These are phyloP conservation scores for Coemansia sp. DNA, from an alignment of 192 early-diverging fungal genomes.

Conservation along the genomic window DNA sequence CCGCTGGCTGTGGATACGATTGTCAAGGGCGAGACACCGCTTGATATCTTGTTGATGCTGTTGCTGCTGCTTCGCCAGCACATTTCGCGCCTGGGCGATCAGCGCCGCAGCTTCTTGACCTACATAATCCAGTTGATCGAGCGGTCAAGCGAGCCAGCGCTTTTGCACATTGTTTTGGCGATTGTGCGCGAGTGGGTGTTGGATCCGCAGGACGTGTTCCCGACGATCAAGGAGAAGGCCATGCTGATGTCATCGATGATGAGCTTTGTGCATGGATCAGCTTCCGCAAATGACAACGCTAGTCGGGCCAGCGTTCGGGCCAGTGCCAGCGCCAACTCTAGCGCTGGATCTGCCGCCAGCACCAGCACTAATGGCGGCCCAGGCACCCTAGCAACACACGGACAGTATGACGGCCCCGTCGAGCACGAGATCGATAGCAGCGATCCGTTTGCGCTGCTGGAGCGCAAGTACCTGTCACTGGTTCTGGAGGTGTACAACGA, in stretches of 20 bases:
- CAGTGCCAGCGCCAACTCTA: not conserved
- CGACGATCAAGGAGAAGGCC: slow-evolving; percentile 96
- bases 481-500: slow-evolving; percentile 89
- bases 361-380: not conserved
- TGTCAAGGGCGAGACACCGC: slow-evolving; percentile 39
- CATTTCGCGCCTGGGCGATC: slow-evolving; percentile 76
- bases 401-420: not conserved
- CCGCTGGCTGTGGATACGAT: slow-evolving; percentile 31
- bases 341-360: too few relatives aligned
- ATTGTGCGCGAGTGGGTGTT: slow-evolving; percentile 89
- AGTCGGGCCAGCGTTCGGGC: slow-evolving; percentile 38
- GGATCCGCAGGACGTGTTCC: slow-evolving; percentile 80
- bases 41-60: slow-evolving; percentile 45
- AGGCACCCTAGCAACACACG: not conserved
- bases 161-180: slow-evolving; percentile 73
- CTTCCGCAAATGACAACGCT: slow-evolving; percentile 52
- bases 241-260: slow-evolving; percentile 92
- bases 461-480: slow-evolving; percentile 85
- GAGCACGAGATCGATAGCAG: not conserved
- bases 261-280: slow-evolving; percentile 70
- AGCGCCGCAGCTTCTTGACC: slow-evolving; percentile 80
- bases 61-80: slow-evolving; percentile 57
- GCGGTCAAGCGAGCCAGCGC: slow-evolving; percentile 68
- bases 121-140: slow-evolving; percentile 83
- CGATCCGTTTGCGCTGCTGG: slow-evolving; percentile 54